Evolutionary conservation across 441 rosid genomes (phyloP).

Genomic region (Biscutella laevigata): DNA sequence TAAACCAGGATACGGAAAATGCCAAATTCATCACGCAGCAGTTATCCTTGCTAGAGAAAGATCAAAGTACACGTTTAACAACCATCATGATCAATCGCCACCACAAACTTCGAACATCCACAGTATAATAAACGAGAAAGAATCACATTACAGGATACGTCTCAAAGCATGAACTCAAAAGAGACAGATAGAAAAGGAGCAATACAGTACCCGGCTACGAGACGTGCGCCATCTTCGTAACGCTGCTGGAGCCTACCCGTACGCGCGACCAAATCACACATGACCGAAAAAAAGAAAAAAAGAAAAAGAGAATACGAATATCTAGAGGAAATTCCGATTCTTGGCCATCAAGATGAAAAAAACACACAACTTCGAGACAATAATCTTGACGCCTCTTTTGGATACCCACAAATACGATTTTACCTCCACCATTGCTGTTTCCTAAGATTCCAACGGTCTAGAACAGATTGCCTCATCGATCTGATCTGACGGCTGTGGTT

Average conservation of each 20-base stretch:
- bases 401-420: constrained; percentile 24
- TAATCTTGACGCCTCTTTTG: constrained; percentile 30
- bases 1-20: not conserved
- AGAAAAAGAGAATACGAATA: too few species aligned
- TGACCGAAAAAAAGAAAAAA: constrained; percentile 22
- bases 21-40: not conserved
- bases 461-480: constrained; percentile 22
- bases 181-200: not conserved
- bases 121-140: not conserved
- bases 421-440: constrained; percentile 27
- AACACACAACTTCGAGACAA: constrained; percentile 15
- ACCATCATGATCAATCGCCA: constrained; percentile 1
- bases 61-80: too few species aligned
- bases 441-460: constrained; percentile 28
- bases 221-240: constrained; percentile 81
- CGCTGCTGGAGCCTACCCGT: constrained; percentile 98
- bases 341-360: constrained; percentile 18
- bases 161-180: constrained; percentile 6
- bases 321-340: constrained; percentile 16
- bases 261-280: constrained; percentile 95
- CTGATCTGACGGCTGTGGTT: constrained; percentile 31
- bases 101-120: not conserved
- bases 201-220: constrained; percentile 70
- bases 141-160: constrained; percentile 11
- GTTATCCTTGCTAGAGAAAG: too few species aligned